Evolutionary conservation across 805 yeast genomes (phyloP), one percentile per base, ranked within the genome.

Genomic region (Kodamaea neixiangensis): DNA sequence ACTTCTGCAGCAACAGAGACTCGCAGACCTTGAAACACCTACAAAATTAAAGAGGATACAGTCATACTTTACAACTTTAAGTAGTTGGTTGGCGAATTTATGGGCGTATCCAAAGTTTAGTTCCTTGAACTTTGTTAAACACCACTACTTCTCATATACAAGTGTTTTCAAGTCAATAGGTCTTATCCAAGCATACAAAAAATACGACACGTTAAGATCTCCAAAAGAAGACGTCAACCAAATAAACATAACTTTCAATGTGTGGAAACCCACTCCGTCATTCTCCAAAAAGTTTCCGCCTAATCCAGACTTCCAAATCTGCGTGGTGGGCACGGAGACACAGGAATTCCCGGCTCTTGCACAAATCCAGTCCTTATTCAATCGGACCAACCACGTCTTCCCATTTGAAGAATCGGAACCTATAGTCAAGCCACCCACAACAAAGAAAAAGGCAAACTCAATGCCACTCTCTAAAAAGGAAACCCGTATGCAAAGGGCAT

Each of bases 181-280:
- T 9, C 43, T 68, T 14, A 54, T 59, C 10, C 59, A 63, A 7
- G 3, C 54, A 54, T 42, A 44, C 55, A 9, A 49, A 13, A 47
- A 39, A 38, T 22, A 42, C 31, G 15, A 50, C 47, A 38, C 34
- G 6, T 22, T 40, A 7, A 19, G 21, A 5, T n/a, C n/a, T 11
- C 37, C 33, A 14, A 18, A 31, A 1, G 21, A n/a, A n/a, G 40
- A 20, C 13, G 20, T 33, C 2, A 33, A 38, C 42, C 22, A 31
- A 11, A 35, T 43, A 10, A 14, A n/a, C 18, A 68, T 86, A 2
- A 71, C 80, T 0, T 91, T 75, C 58, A 76, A 86, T 59, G 87
- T 89, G 2, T 92, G 97, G 97, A 90, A 88, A 63, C 97, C 98
- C 1, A 72, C 77, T 1, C 77, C 87, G 0, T 67, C 72, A 2